Percentiles rank a stretch among this genome's conserved stretches.
phyloP scores from a whole-genome alignment of 1,284 basidiomycete species.

The Moesziomyces globuligerus region DNA sequence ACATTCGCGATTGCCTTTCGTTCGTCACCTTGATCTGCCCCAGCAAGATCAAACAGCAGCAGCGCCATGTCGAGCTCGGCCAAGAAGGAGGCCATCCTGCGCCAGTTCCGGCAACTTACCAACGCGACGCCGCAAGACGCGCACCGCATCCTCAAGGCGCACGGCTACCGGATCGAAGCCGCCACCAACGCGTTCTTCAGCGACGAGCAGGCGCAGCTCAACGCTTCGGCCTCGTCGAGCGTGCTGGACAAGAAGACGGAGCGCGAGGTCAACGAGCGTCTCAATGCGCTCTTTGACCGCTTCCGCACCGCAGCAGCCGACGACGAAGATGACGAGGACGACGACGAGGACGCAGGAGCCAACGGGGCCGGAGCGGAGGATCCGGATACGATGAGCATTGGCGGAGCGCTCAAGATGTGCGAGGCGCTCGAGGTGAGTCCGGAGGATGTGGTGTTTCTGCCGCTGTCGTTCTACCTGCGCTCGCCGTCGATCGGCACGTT shows the following conservation, averaged over 20 bases:
- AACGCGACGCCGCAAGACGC: slow-evolving; percentile 71
- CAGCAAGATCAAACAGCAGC: too few relatives aligned
- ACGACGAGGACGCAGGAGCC: slow-evolving; percentile 17
- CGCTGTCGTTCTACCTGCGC: slow-evolving; percentile 63
- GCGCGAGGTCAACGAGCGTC: slow-evolving; percentile 65
- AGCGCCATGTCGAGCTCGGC: slow-evolving; percentile 43
- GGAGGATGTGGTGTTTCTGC: slow-evolving; percentile 61
- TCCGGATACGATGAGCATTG: slow-evolving; percentile 54
- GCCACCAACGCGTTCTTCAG: slow-evolving; percentile 81
- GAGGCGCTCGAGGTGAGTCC: slow-evolving; percentile 56
- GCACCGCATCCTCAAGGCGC: slow-evolving; percentile 77
- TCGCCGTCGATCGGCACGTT: slow-evolving; percentile 61
- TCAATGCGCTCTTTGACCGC: slow-evolving; percentile 77
- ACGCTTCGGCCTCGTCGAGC: slow-evolving; percentile 25
- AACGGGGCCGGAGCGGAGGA: slow-evolving; percentile 34
- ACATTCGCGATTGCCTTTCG: too few relatives aligned
- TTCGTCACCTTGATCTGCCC: too few relatives aligned
- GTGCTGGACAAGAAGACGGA: slow-evolving; percentile 46
- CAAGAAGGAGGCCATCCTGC: slow-evolving; percentile 48
- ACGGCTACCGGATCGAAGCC: slow-evolving; percentile 75
- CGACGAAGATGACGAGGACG: slow-evolving; percentile 20
- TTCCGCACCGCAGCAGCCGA: slow-evolving; percentile 65
- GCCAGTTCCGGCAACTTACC: slow-evolving; percentile 46
- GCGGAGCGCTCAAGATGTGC: slow-evolving; percentile 60
- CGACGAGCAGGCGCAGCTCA: slow-evolving; percentile 58